Conservation (phyloP, 495 filamentous ascomycete species). For the Annulohypoxylon bovei region DNA sequence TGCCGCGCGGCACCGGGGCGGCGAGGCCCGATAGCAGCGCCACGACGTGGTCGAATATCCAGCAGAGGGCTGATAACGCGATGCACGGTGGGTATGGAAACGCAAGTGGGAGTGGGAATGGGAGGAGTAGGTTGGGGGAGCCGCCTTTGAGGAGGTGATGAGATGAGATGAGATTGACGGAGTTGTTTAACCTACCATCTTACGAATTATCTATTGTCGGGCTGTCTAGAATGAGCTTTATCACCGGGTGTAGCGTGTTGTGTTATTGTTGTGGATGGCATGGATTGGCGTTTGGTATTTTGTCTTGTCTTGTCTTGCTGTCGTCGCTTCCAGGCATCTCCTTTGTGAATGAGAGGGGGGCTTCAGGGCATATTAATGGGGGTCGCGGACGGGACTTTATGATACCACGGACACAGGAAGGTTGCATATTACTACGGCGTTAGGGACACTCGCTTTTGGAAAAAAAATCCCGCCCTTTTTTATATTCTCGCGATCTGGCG, state of each 20-base stretch:
- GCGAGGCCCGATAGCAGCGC: slow-evolving; percentile 22
- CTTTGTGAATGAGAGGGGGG: not conserved
- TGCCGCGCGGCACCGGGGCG: slow-evolving; percentile 10
- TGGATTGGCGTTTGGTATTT: slow-evolving; percentile 1
- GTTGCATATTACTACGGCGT: not conserved
- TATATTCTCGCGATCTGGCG: not conserved
- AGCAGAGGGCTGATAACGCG: slow-evolving; percentile 36
- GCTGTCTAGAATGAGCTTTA: not conserved
- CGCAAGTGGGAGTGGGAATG: too few relatives aligned
- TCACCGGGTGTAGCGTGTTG: too few relatives aligned
- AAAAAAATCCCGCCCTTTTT: not conserved
- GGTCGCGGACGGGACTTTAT: not conserved
- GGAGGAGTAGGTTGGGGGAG: not conserved
- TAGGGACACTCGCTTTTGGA: slow-evolving; percentile 1
- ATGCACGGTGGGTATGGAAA: not conserved
- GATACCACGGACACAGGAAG: not conserved
- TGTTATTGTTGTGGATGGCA: too few relatives aligned
- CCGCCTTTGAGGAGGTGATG: not conserved
- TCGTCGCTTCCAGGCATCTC: not conserved
- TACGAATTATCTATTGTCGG: too few relatives aligned
- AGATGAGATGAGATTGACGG: too few relatives aligned
- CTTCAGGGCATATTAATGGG: not conserved
- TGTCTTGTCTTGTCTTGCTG: not conserved
- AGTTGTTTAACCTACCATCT: too few relatives aligned
- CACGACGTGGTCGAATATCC: slow-evolving; percentile 46